Evolutionary conservation across 257 asterid genomes (phyloP).

Genomic region (Solanum etuberosum): DNA sequence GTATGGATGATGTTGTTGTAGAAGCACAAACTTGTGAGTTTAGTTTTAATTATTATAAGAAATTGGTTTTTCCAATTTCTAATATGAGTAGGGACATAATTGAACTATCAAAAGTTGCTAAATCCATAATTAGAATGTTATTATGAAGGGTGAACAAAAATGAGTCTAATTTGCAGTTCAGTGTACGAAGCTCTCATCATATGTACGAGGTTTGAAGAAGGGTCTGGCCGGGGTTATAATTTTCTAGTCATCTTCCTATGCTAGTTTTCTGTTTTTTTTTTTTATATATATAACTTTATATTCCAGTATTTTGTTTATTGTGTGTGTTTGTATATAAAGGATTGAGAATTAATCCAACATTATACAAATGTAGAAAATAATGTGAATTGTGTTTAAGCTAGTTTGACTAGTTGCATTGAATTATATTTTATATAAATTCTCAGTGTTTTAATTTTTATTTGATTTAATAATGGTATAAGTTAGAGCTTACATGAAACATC

Average conservation of each 20-base stretch:
- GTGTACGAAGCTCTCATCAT: background rate
- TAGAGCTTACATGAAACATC: background rate
- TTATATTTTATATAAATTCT: background rate
- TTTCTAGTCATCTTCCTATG: background rate
- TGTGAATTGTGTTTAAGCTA: background rate
- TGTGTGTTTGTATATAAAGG: background rate
- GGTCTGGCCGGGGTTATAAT: background rate
- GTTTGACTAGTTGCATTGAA: background rate
- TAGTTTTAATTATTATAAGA: slow-evolving; percentile 2
- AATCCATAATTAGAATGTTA: slow-evolving; percentile 18
- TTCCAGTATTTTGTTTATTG: background rate
- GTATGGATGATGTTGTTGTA: slow-evolving; percentile 44
- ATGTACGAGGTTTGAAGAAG: background rate
- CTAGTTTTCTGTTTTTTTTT: background rate
- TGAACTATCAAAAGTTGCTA: slow-evolving; percentile 22
- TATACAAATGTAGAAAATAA: background rate
- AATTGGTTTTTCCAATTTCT: slow-evolving; percentile 16
- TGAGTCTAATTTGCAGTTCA: background rate
- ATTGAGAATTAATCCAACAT: background rate
- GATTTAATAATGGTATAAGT: background rate
- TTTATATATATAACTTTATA: background rate
- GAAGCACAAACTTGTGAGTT: slow-evolving; percentile 46
- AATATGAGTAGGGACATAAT: slow-evolving; percentile 3
- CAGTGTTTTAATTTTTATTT: background rate
- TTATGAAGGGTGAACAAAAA: background rate